Evolutionary conservation across 495 filamentous ascomycete genomes (phyloP), one percentile per base, ranked within the genome.

Genomic region (Podospora tetraspora): DNA sequence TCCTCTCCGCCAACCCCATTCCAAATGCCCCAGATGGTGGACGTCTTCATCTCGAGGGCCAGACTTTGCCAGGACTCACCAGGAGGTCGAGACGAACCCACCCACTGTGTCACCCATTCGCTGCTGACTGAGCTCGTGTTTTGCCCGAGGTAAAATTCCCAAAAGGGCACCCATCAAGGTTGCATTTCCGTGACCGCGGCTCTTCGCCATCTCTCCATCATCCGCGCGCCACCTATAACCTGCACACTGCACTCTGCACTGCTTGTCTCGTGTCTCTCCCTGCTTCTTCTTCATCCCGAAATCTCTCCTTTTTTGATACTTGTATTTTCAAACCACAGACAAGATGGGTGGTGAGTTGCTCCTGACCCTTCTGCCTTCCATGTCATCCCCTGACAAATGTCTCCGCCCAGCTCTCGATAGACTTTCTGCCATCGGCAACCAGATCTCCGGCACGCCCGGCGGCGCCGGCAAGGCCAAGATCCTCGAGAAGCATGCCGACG

Each of bases 401-500:
- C 16, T 37, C 19, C n/a, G 12, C 59, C 43, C 67, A 83, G 82
- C 82, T 71, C 67, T 82, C 64, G 82, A 83, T 27, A 77, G 82
- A 77, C 73, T 84, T 62, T 73, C 76, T 57, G 79, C 82, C 70
- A 74, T 84, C 69, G 80, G 80, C 37, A 76, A 74, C 79, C 82
- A 84, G 77, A 75, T 84, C 71, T 74, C 80, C 23, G 79, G 79
- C 66, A 73, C 56, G 9, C 19, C 61, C 52, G 62, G 64, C 29
- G 24, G 75, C 60, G 75, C 77, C 64, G 76, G 79, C 59, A 74
- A 73, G 62, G 82, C 80, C 68, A 81, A 76, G 76, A 73, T 84
- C 24, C 80, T 84, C 12, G 74, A 83, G 78, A 84, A 84, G 78
- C 79, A 77, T 73, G 75, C 81, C 58, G 81, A 84, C 71, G 82